phyloP scores from a whole-genome alignment of 2,329 filamentous ascomycete genomes.

The Cadophora luteo-olivacea region DNA sequence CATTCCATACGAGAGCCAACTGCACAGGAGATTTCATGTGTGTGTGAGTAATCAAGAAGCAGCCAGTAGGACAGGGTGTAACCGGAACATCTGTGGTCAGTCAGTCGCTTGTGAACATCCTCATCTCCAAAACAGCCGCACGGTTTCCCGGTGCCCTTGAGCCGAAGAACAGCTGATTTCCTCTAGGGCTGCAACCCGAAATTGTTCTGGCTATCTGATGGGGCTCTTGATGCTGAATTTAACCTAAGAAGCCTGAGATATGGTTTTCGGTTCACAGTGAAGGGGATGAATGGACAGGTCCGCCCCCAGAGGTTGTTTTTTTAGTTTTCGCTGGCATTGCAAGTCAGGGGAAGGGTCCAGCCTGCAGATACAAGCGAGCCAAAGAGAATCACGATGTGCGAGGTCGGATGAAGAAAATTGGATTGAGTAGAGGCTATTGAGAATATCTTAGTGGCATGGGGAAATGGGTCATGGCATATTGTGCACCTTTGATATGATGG shows the following conservation, averaged over 20 bases:
- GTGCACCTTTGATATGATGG: slow-evolving; percentile 2
- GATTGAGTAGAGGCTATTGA: not conserved
- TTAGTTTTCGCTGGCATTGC: not conserved
- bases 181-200: not conserved
- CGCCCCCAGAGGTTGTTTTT: slow-evolving; percentile 6
- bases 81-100: not conserved
- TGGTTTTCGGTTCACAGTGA: not conserved
- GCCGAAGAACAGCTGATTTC: slow-evolving; percentile 1
- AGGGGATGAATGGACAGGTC: not conserved
- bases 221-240: slow-evolving; percentile 11
- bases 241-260: not conserved
- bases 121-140: slow-evolving; percentile 15
- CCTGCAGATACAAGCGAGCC: slow-evolving; percentile 5
- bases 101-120: not conserved
- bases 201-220: not conserved
- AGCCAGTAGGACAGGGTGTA: slow-evolving; percentile 8
- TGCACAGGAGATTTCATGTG: slow-evolving; percentile 12
- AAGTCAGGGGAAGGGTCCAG: slow-evolving; percentile 7
- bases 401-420: slow-evolving; percentile 7
- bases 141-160: not conserved
- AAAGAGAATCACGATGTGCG: slow-evolving; percentile 1
- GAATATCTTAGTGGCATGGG: slow-evolving; percentile 2
- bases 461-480: slow-evolving; percentile 6
- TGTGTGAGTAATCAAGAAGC: slow-evolving; percentile 13
- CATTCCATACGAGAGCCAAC: slow-evolving; percentile 19